Percentiles rank a stretch among this genome's conserved stretches.
These are phyloP conservation scores for Aspergillus caelatus DNA, from an alignment of 2,329 filamentous ascomycete genomes.

Conservation along the genomic window DNA sequence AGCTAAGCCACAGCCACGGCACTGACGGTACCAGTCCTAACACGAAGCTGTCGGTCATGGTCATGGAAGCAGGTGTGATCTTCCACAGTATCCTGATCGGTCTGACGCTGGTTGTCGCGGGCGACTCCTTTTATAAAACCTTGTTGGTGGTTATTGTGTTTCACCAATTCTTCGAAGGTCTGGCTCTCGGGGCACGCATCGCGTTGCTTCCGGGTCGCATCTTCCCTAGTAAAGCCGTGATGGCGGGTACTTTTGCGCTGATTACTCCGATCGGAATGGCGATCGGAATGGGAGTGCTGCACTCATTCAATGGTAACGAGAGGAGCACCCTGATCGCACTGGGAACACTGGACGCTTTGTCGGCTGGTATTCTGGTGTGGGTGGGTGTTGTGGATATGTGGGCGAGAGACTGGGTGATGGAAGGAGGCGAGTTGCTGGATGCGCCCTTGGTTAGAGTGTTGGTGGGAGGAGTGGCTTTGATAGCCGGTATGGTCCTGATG, in stretches of 20 bases:
- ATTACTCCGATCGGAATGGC: conserved; percentile 80
- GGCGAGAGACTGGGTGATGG: conserved; percentile 72
- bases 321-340: conserved; percentile 69
- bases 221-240: conserved; percentile 53
- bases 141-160: conserved; percentile 69
- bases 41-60: conserved; percentile 63
- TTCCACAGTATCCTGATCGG: conserved; percentile 69
- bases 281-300: conserved; percentile 73
- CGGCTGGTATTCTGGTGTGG: conserved; percentile 77
- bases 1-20: conserved; percentile 39
- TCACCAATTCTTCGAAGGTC: conserved; percentile 77
- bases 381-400: conserved; percentile 80
- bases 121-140: conserved; percentile 55
- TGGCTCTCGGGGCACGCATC: conserved; percentile 73
- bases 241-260: conserved; percentile 67
- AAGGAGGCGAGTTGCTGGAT: conserved; percentile 58
- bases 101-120: conserved; percentile 48
- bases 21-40: conserved; percentile 35
- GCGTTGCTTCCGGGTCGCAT: conserved; percentile 53
- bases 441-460: conserved; percentile 53
- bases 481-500: conserved; percentile 69
- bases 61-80: conserved; percentile 73
- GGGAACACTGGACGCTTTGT: conserved; percentile 73
- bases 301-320: conserved; percentile 74
- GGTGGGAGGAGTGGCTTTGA: conserved; percentile 56